Percentiles rank a stretch among this genome's conserved stretches.
These are phyloP conservation scores for Aureococcus anophagefferens DNA, from an alignment of 108 stramenopile species.

Conservation along the genomic window DNA sequence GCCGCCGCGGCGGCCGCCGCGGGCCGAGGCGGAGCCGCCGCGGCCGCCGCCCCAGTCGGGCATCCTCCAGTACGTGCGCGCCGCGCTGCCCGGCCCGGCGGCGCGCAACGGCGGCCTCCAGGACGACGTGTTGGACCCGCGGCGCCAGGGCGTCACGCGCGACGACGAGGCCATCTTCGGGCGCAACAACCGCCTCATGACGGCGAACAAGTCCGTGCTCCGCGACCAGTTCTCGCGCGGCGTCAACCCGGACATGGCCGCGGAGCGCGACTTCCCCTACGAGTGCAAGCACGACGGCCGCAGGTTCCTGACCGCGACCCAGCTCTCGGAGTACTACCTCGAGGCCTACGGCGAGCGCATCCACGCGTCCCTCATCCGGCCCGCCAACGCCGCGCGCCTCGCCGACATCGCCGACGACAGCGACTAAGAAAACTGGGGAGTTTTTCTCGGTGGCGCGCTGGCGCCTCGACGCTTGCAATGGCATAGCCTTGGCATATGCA, in stretches of 20 bases:
- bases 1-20: too few species aligned
- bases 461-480: too few species aligned
- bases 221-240: neutral
- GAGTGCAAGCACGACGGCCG: neutral
- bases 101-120: neutral
- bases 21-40: too few species aligned
- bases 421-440: too few species aligned
- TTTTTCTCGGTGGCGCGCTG: too few species aligned
- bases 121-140: neutral
- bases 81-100: neutral
- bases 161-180: neutral
- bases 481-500: too few species aligned
- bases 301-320: neutral
- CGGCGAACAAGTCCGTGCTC: neutral
- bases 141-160: neutral
- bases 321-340: neutral
- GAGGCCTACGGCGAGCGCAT: neutral
- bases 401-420: too few species aligned
- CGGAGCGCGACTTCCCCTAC: neutral
- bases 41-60: neutral
- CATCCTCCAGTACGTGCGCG: neutral
- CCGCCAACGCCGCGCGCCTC: neutral
- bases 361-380: neutral
- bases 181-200: neutral
- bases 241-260: neutral